Evolutionary conservation across 2,329 filamentous ascomycete species (phyloP), one percentile per base, ranked within the genome.

Genomic region (Graphilbum ipis-grandicollis): DNA sequence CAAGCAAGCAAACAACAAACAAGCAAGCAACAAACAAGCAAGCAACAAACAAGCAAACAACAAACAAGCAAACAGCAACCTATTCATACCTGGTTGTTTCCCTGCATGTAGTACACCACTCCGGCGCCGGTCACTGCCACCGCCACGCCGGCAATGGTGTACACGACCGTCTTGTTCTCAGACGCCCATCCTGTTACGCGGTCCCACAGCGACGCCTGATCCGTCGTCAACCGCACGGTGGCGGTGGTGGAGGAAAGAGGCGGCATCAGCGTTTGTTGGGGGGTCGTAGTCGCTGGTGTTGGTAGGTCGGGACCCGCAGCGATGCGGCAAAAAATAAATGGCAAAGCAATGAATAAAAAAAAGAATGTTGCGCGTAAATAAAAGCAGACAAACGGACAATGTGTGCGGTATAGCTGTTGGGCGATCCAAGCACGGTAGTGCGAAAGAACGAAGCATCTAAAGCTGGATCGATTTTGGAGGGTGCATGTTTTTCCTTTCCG

Each of bases 161-260:
- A 98, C 44, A 93, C 86, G 38, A 88, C 71, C 34, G 83, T 80
- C 65, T 94, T 96, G 63, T 98, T 86, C 56, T 96, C 88, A 3
- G 85, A 82, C 13, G 81, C 85, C 88, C 90, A 98, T 52, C 66
- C 77, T 46, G 85, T 79, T 59, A 94, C 65, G 51, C 86, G 79
- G 57, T 93, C 83, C 85, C 85, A 93, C 39, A 90, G 62, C 33
- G 81, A 79, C 41, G 77, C 71, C 43, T 78, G 69, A 46, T 63
- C 56, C 39, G 69, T n/a, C n/a, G n/a, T 59, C 47, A 72, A 56
- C 31, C 63, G 60, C 37, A 72, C 52, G 40, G 60, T 56, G 42
- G 58, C 28, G 8, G 42, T 47, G 26, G 53, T 55, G 41, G 58
- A 56, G 41, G 54, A 56, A 43, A 56, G 54, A 38, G 59, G 57